phyloP scores from a whole-genome alignment of 176 grass and related monocot genomes.

The Avena atlantica region DNA sequence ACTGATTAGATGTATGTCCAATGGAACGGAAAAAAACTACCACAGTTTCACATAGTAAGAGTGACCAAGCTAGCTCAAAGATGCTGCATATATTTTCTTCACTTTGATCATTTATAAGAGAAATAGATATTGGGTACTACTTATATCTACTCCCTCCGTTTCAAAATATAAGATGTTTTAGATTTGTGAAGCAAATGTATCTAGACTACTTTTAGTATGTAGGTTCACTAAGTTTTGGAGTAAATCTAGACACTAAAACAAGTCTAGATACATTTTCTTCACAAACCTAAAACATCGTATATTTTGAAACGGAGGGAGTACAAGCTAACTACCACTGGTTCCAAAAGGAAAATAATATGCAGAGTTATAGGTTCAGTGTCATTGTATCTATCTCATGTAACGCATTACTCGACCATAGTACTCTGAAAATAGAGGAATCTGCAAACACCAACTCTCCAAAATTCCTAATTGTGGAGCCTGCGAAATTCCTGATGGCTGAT shows the following conservation, averaged over 20 bases:
- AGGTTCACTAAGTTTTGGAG: no score
- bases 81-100: background rate
- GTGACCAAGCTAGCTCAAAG: background rate
- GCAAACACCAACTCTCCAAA: background rate
- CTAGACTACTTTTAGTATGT: no score
- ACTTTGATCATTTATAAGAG: background rate
- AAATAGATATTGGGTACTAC: background rate
- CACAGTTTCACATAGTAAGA: background rate
- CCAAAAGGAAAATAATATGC: constrained; percentile 18
- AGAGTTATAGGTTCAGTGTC: background rate
- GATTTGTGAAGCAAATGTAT: no score
- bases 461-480: background rate
- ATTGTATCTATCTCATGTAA: constrained; percentile 4
- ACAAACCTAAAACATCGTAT: no score
- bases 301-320: background rate
- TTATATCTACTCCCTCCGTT: background rate
- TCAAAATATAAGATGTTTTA: no score
- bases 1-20: constrained; percentile 7
- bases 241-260: no score
- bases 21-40: background rate
- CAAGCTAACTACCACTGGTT: background rate
- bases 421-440: constrained; percentile 2
- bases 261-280: no score
- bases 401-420: background rate
- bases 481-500: background rate